Conservation (phyloP, 257 asterid species). For the Lavandula angustifolia region DNA sequence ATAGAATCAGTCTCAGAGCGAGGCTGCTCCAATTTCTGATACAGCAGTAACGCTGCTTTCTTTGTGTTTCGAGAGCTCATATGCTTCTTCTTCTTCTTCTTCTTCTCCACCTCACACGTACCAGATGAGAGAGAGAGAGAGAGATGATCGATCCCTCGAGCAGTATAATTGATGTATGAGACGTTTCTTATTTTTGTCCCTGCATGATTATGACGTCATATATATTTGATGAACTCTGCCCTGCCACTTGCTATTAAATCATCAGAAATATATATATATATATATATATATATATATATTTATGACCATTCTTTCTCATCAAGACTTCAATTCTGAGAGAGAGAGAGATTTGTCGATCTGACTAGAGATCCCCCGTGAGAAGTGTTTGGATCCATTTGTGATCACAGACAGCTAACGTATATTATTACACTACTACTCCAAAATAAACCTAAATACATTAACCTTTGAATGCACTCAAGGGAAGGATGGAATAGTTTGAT, state of each 20-base stretch:
- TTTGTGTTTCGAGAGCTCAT: conserved; percentile 48
- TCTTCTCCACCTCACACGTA: not conserved
- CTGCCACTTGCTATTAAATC: conserved; percentile 19
- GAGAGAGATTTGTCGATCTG: too few species aligned
- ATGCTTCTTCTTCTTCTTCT: not conserved
- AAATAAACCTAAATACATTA: too few species aligned
- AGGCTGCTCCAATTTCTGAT: conserved; percentile 49
- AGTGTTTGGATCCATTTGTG: too few species aligned
- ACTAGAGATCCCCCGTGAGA: too few species aligned
- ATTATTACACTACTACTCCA: too few species aligned
- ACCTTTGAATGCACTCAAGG: too few species aligned
- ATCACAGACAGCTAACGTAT: too few species aligned
- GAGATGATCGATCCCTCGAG: conserved; percentile 29
- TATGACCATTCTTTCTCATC: too few species aligned
- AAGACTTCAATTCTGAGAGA: too few species aligned
- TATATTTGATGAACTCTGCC: conserved; percentile 29
- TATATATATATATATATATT: too few species aligned
- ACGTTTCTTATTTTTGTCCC: conserved; percentile 29
- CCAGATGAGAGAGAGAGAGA: conserved; percentile 10
- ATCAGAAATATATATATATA: too few species aligned
- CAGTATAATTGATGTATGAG: not conserved
- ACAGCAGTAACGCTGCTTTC: conserved; percentile 38
- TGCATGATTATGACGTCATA: conserved; percentile 46
- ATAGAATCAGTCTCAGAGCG: conserved; percentile 57
- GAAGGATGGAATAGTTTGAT: too few species aligned